A percentile compares a stretch with the other conserved stretches of the same genome.
Evolutionary conservation across 2,329 filamentous ascomycete genomes (phyloP).

Genomic region (Dactylonectria estremocensis): DNA sequence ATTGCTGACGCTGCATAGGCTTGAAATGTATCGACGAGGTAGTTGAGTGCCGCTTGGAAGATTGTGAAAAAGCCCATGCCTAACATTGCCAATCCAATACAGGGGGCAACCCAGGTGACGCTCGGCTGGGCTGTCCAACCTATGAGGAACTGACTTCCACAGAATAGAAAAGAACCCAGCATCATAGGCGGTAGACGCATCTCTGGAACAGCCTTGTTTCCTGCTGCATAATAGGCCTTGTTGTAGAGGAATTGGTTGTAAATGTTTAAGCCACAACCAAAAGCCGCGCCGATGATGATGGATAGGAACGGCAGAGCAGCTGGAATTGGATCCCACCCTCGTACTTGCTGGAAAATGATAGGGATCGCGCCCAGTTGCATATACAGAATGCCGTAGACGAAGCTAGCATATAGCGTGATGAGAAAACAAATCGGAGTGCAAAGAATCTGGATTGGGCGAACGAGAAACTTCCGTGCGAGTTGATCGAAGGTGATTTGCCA

Average conservation of each 20-base stretch:
- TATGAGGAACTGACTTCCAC: constrained; percentile 70
- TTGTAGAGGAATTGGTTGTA: constrained; percentile 77
- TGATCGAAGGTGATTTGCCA: constrained; percentile 76
- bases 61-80: constrained; percentile 64
- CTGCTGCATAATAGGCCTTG: constrained; percentile 66
- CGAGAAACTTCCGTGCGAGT: constrained; percentile 75
- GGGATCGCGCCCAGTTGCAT: constrained; percentile 70
- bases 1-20: constrained; percentile 66
- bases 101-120: constrained; percentile 71
- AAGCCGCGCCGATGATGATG: constrained; percentile 72
- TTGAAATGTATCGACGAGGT: constrained; percentile 74
- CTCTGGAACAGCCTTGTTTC: constrained; percentile 68
- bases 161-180: constrained; percentile 67
- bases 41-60: constrained; percentile 70
- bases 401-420: constrained; percentile 78
- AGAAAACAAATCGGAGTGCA: constrained; percentile 80
- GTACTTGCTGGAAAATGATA: constrained; percentile 73
- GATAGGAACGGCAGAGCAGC: constrained; percentile 75
- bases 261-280: constrained; percentile 73
- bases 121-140: constrained; percentile 73
- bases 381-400: constrained; percentile 78
- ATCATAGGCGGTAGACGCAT: constrained; percentile 68
- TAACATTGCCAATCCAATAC: constrained; percentile 65
- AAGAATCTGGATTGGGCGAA: constrained; percentile 78
- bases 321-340: constrained; percentile 72